Base-by-base conservation (phyloP, 2,329 filamentous ascomycete species). In the Fusarium oligoseptatum region DNA sequence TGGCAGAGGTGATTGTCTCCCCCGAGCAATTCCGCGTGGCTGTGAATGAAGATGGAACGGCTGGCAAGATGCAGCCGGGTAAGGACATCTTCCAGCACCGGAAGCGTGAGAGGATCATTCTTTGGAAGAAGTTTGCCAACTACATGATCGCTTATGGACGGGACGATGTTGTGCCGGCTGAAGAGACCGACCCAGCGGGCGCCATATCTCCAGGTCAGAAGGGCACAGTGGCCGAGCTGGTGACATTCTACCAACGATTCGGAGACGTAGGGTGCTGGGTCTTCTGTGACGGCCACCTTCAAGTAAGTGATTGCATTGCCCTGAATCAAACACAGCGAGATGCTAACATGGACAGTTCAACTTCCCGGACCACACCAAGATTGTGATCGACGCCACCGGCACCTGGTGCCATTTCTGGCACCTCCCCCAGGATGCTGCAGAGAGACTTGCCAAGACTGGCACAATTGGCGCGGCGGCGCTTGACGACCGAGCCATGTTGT, bases 321-420 rank as follows among this genome's bases (percentile, higher is more conserved):
- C 6, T 52, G 5, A 12, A 14, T 27, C 5, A 11, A 34, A 15
- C 9, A 10, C 27, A 1, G 34, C 14, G 32, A 22, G 14, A 48
- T 68, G 64, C 79, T 82, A 74, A 82, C 75, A 68, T 29, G 41
- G 24, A n/a, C 66, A 95, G 89, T 94, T 96, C 83, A 96, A 97
- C 84, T 97, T 97, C 82, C 94, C 94, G 3, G 94, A 97, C 76
- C 94, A 97, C 81, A 96, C 94, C 68, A 97, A 97, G 83, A 89
- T 97, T 64, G 92, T 96, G 14, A 85, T 97, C 29, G 94, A 94
- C 67, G 85, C 92, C 1, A 90, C 92, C 34, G 94, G 93, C n/a
- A 90, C 88, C 1, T 93, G 91, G 87, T 92, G 93, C 76, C 92
- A 94, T 80, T 94, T 95, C 80, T 93, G 93, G 84, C 92, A 94